Conservation (phyloP, 495 filamentous ascomycete species). For the Cryomyces minteri region DNA sequence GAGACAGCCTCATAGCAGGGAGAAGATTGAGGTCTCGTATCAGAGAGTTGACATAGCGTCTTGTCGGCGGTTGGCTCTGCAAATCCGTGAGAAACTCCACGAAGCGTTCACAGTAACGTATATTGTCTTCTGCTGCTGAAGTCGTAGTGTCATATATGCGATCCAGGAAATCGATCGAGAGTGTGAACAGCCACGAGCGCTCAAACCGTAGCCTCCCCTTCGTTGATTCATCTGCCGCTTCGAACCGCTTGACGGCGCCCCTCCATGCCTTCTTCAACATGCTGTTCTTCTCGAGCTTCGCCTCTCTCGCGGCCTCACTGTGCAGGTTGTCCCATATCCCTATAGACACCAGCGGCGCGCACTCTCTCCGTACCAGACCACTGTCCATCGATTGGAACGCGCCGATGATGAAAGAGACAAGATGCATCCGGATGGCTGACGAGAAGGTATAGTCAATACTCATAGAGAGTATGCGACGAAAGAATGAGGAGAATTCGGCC, state of each 20-base stretch:
- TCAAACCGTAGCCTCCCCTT: slow-evolving; percentile 79
- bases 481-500: slow-evolving; percentile 73
- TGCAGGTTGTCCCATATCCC: slow-evolving; percentile 89
- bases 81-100: slow-evolving; percentile 82
- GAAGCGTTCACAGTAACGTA: slow-evolving; percentile 82
- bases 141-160: slow-evolving; percentile 41
- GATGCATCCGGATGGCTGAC: slow-evolving; percentile 49
- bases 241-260: slow-evolving; percentile 68
- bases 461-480: slow-evolving; percentile 80
- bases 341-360: slow-evolving; percentile 85
- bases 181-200: slow-evolving; percentile 78
- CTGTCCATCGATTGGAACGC: slow-evolving; percentile 92
- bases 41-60: slow-evolving; percentile 83
- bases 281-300: slow-evolving; percentile 44
- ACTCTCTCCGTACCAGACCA: slow-evolving; percentile 79
- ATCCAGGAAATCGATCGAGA: slow-evolving; percentile 67
- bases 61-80: slow-evolving; percentile 81
- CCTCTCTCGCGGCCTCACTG: slow-evolving; percentile 46
- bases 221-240: slow-evolving; percentile 61
- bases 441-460: slow-evolving; percentile 62
- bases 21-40: slow-evolving; percentile 84
- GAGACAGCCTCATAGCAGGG: slow-evolving; percentile 62
- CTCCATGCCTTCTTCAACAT: slow-evolving; percentile 81
- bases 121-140: slow-evolving; percentile 29
- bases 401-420: slow-evolving; percentile 72